Conservation (phyloP, 768 basidiomycete genomes). For the Melanogaster broomeanus region DNA sequence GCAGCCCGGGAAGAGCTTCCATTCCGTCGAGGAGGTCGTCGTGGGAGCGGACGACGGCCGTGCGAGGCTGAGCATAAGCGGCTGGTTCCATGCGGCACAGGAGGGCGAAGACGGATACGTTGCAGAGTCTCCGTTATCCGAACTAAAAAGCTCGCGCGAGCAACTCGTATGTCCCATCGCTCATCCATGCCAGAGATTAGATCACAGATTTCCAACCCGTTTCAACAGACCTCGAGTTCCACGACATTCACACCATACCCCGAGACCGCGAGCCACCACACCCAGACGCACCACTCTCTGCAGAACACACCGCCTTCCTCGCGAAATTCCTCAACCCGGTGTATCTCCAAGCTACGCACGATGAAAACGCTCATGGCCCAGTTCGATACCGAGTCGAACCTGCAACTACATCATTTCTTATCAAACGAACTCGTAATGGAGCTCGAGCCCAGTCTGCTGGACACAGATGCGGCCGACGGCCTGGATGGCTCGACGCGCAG, state of each 20-base stretch:
- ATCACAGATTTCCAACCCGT: slow-evolving; percentile 9
- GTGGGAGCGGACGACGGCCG: slow-evolving; percentile 70
- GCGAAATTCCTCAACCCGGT: slow-evolving; percentile 85
- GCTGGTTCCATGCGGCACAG: slow-evolving; percentile 95
- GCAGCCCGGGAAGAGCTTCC: slow-evolving; percentile 95
- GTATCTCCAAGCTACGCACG: slow-evolving; percentile 81
- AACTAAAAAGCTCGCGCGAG: slow-evolving; percentile 80
- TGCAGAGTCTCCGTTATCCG: slow-evolving; percentile 42
- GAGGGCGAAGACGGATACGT: slow-evolving; percentile 89
- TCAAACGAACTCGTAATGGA: slow-evolving; percentile 61
- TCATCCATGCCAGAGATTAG: not conserved
- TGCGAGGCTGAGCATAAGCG: slow-evolving; percentile 84
- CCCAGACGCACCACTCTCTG: slow-evolving; percentile 53
- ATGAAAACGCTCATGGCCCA: slow-evolving; percentile 77
- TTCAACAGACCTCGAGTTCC: slow-evolving; percentile 57
- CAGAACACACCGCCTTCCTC: slow-evolving; percentile 70
- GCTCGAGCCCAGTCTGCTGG: slow-evolving; percentile 65
- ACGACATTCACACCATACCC: slow-evolving; percentile 61
- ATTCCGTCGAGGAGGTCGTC: slow-evolving; percentile 97
- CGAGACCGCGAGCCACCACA: slow-evolving; percentile 47
- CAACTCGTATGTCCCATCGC: slow-evolving; percentile 73
- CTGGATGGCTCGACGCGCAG: slow-evolving; percentile 51
- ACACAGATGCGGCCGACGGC: slow-evolving; percentile 64
- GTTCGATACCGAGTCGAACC: slow-evolving; percentile 83
- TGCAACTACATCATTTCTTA: slow-evolving; percentile 90